Evolutionary conservation across 768 basidiomycete species (phyloP), one percentile per base, ranked within the genome.

Genomic region (Trichaptum fuscoviolaceum): DNA sequence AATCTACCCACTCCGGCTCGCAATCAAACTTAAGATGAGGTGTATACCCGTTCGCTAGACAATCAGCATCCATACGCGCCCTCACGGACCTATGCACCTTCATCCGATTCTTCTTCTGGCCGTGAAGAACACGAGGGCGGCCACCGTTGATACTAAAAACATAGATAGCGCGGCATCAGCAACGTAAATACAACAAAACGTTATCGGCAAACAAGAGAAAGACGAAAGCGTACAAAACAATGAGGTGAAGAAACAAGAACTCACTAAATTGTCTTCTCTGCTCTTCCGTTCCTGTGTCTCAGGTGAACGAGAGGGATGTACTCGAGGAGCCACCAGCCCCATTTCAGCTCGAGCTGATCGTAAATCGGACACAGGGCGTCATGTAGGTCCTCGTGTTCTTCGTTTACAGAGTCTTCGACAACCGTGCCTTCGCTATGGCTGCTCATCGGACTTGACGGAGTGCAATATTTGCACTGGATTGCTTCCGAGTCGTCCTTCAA

Each of bases 61-160:
- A 75, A 27, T 77, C 71, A 0, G 86, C 83, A 27, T 86, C 83
- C 80, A 87, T 80, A 65, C 87, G 79, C 67, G 82, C 77, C 75
- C 81, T 80, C 26, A 87, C 85, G 36, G 77, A 81, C 65, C 83
- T 70, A 67, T 86, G 85, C 20, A 85, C 76, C 66, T 79, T 78
- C 20, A 83, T 76, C 7, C 79, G 77, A 1, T 69, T 65, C 57
- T 68, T 72, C 67, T 76, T 75, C 73, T 82, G 77, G 64, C 76
- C 75, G 42, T 79, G 81, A 15, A 85, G 77, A 64, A 73, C 69
- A 18, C 83, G 74, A n/a, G 78, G 79, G 6, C 68, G 57, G 0
- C 80, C 83, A 57, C 79, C 15, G 67, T 84, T 83, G 64, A 65
- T 70, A 8, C 70, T 66, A 15, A 9, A 25, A 34, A 61, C 30